A percentile compares a stretch with the other conserved stretches of the same genome.
Evolutionary conservation across 2,329 filamentous ascomycete species (phyloP).

Genomic region (Verticillium zaregamsianum): DNA sequence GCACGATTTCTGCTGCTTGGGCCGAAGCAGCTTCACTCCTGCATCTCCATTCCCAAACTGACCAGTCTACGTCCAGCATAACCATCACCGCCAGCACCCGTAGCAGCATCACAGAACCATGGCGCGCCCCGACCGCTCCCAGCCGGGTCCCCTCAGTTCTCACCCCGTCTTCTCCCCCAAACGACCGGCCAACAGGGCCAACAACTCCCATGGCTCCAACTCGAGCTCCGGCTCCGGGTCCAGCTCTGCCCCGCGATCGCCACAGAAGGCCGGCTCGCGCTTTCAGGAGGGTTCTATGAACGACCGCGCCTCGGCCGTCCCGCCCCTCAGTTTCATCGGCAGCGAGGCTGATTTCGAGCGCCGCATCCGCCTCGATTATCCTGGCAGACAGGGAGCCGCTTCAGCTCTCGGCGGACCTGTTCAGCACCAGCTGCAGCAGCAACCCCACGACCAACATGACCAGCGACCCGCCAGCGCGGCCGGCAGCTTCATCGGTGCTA

Average conservation of each 20-base stretch:
- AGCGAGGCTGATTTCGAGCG: conserved; percentile 24
- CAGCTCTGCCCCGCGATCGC: conserved; percentile 18
- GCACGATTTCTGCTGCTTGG: not conserved
- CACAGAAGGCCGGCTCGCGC: conserved; percentile 32
- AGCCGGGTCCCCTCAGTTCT: conserved; percentile 12
- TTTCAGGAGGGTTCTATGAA: conserved; percentile 85
- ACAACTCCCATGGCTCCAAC: not conserved
- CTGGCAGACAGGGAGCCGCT: conserved; percentile 4
- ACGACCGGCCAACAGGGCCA: not conserved
- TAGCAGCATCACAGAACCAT: not conserved
- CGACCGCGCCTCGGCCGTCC: conserved; percentile 68
- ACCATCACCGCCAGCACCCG: not conserved
- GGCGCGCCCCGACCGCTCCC: not conserved
- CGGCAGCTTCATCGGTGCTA: conserved; percentile 5
- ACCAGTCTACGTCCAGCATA: not conserved
- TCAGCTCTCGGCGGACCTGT: not conserved
- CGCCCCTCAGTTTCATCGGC: conserved; percentile 64
- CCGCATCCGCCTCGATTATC: conserved; percentile 15
- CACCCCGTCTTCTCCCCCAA: conserved; percentile 8
- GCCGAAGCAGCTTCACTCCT: not conserved
- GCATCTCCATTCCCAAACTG: not conserved
- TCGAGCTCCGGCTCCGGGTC: conserved; percentile 18
- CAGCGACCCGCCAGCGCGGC: conserved; percentile 12
- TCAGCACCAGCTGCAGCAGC: conserved; percentile 7
- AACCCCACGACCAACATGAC: not conserved